These are phyloP conservation scores for Thalia dealbata DNA, from an alignment of 176 grass and related monocot genomes.

Conservation along the genomic window DNA sequence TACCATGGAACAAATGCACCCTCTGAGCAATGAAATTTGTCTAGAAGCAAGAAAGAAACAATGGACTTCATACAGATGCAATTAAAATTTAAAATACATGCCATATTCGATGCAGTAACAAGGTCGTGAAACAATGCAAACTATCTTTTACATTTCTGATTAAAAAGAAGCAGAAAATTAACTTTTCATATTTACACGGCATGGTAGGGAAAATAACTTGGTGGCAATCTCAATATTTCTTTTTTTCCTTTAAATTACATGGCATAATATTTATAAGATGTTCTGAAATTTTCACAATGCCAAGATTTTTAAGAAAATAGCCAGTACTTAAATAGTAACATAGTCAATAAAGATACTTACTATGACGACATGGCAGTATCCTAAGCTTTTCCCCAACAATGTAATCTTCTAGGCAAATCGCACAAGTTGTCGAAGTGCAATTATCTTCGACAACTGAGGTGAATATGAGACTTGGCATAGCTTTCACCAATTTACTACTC, in stretches of 20 bases:
- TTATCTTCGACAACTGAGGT: constrained; percentile 67
- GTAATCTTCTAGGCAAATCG: constrained; percentile 90
- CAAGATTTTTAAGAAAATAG: too few species aligned
- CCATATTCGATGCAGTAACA: not conserved
- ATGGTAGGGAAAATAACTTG: too few species aligned
- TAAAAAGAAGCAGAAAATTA: not conserved
- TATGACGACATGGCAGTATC: constrained; percentile 76
- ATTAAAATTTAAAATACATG: not conserved
- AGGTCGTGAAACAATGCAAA: not conserved
- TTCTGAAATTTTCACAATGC: too few species aligned
- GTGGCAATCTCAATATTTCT: too few species aligned
- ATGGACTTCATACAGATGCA: too few species aligned
- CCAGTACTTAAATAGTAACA: too few species aligned
- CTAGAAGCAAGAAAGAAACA: too few species aligned
- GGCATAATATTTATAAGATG: too few species aligned
- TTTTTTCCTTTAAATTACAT: too few species aligned
- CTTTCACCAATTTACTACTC: constrained; percentile 69
- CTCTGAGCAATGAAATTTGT: too few species aligned
- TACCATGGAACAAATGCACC: too few species aligned
- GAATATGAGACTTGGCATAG: constrained; percentile 85
- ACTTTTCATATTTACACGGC: too few species aligned
- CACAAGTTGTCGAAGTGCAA: constrained; percentile 69
- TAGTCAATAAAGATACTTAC: constrained; percentile 33
- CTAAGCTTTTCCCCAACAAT: constrained; percentile 70
- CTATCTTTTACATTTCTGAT: not conserved